Evolutionary conservation across 352 stramenopile genomes (phyloP).

Genomic region (Hyphochytrium catenoides): DNA sequence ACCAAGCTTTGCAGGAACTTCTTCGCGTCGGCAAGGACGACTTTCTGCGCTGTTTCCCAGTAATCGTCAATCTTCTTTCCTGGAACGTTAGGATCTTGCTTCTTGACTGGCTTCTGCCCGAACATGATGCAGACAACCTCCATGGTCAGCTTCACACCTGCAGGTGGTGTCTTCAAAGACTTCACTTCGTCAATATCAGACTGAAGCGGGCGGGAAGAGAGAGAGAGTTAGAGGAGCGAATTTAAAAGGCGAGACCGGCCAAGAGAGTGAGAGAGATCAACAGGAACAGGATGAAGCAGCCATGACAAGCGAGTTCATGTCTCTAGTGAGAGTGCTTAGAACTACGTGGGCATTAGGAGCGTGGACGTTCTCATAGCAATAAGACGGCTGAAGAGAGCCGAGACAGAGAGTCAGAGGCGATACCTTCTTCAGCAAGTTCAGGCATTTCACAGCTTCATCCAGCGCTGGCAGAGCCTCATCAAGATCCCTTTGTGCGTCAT

Average conservation of each 20-base stretch:
- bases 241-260: too few relatives aligned
- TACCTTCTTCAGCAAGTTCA: constrained; percentile 72
- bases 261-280: too few relatives aligned
- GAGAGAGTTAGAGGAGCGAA: too few relatives aligned
- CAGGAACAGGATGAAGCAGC: too few relatives aligned
- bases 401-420: too few relatives aligned
- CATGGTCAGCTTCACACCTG: constrained; percentile 72
- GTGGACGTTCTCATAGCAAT: too few relatives aligned
- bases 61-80: constrained; percentile 77
- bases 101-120: constrained; percentile 61
- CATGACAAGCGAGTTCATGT: too few relatives aligned
- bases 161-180: constrained; percentile 61
- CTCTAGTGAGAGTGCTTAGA: too few relatives aligned
- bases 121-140: constrained; percentile 74
- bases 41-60: constrained; percentile 63
- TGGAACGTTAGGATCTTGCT: constrained; percentile 50
- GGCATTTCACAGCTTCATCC: constrained; percentile 53
- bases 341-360: too few relatives aligned
- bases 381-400: too few relatives aligned
- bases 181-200: constrained; percentile 77
- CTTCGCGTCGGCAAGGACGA: constrained; percentile 70
- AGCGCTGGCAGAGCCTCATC: constrained; percentile 59
- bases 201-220: too few relatives aligned
- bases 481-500: constrained; percentile 57
- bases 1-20: constrained; percentile 69